Percentiles rank a stretch among this genome's conserved stretches.
These are phyloP conservation scores for Thielaviopsis musarum DNA, from an alignment of 2,329 filamentous ascomycete species.

Conservation along the genomic window DNA sequence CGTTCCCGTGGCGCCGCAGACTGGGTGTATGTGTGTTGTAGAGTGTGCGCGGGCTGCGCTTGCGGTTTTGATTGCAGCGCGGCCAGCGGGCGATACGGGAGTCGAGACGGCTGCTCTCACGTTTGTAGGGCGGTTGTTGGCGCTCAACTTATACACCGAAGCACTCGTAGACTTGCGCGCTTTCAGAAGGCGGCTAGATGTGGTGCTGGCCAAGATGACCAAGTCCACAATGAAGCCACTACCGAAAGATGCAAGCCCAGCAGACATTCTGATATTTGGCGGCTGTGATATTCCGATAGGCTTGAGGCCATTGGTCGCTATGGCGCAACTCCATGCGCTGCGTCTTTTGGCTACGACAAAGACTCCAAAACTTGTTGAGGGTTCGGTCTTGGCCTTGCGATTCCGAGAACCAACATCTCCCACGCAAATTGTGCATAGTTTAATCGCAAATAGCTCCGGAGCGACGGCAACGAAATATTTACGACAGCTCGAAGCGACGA, in stretches of 20 bases:
- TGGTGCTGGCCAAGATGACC: slow-evolving; percentile 12
- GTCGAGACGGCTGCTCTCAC: slow-evolving; percentile 59
- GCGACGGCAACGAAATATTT: slow-evolving; percentile 39
- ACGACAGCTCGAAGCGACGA: slow-evolving; percentile 49
- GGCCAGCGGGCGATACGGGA: slow-evolving; percentile 32
- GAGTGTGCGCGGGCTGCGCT: slow-evolving; percentile 58
- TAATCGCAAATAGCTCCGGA: neutral
- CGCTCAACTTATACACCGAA: slow-evolving; percentile 46
- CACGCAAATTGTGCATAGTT: slow-evolving; percentile 5
- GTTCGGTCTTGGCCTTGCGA: slow-evolving; percentile 37
- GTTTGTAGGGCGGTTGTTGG: slow-evolving; percentile 47
- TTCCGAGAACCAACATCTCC: slow-evolving; percentile 21
- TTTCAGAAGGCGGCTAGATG: slow-evolving; percentile 46
- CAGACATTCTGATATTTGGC: slow-evolving; percentile 45
- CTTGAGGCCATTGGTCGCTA: slow-evolving; percentile 39
- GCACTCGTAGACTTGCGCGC: slow-evolving; percentile 52
- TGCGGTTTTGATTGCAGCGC: slow-evolving; percentile 30
- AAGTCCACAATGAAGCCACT: slow-evolving; percentile 20
- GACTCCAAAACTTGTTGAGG: slow-evolving; percentile 42
- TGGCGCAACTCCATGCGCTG: slow-evolving; percentile 47
- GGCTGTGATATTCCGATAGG: slow-evolving; percentile 23
- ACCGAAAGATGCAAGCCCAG: slow-evolving; percentile 17
- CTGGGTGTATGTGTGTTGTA: slow-evolving; percentile 37
- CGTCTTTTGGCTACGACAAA: slow-evolving; percentile 43
- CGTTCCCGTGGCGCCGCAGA: slow-evolving; percentile 18